Base-by-base conservation (phyloP, 2,329 filamentous ascomycete species). In the Colletotrichum navitas region DNA sequence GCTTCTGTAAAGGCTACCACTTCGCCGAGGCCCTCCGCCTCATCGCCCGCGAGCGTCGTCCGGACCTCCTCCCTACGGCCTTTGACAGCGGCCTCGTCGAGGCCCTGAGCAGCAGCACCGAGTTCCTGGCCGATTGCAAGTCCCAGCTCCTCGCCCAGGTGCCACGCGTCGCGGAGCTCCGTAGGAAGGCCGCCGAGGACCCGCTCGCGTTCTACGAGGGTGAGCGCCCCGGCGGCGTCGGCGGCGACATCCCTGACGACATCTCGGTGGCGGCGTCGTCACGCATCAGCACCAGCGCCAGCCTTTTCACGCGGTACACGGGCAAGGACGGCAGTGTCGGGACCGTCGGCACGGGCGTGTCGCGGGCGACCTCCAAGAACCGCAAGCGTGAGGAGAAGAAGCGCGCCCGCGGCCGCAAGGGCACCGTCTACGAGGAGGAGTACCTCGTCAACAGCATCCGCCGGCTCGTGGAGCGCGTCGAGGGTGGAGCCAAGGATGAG, bases 341-440 rank as follows among this genome's bases (percentile, higher is more conserved):
- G 29, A 94, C 93, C 26, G 87, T 90, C 2, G 92, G 90, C 26
- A 95, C 92, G 16, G 89, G 90, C 39, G 91, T 92, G 2, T 93
- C 91, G 61, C 88, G 94, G 16, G 92, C 92, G 70, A 97, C 94
- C 51, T 93, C 90, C 78, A 97, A 96, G 85, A 98, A 97, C 79
- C 90, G 94, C 63, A 87, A 92, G 32, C 88, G 94, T 26, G 96
- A 99, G 81, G 96, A 99, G 85, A 91, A 97, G 80, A 99, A 99
- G 87, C 90, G 95, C 21, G 96, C 96, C 0, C 87, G 94, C 10
- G 96, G 96, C 32, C 95, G 97, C 80, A 98, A 98, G 85, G 96
- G 96, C 14, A 97, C 94, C 21, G 93, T 99, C 6, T 99, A 99
- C 81, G 96, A 99, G 81, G 95, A 98, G 79, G 96, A 98, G 81